Conservation (phyloP, 2,329 filamentous ascomycete species). For the Pestalotiopsis fici region DNA sequence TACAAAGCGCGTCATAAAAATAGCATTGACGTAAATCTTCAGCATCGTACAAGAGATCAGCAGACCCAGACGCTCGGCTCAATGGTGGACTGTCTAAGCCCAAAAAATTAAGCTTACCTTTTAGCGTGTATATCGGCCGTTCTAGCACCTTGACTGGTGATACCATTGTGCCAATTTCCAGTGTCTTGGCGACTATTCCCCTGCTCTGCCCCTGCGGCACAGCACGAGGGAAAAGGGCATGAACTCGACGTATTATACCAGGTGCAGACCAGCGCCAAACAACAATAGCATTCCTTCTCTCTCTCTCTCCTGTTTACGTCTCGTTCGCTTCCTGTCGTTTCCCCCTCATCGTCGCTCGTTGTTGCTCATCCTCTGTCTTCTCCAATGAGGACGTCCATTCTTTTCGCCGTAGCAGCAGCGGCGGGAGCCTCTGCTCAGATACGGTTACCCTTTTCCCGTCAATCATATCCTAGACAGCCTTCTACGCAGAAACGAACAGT, state of each 20-base stretch:
- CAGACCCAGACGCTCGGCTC: neutral
- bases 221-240: neutral
- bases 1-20: no score
- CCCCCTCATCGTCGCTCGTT: neutral
- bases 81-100: neutral
- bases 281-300: neutral
- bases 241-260: neutral
- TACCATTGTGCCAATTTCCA: neutral
- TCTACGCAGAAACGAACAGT: conserved; percentile 5
- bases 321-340: neutral
- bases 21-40: no score
- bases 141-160: neutral
- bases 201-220: neutral
- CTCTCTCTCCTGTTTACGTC: neutral
- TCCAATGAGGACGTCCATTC: conserved; percentile 15
- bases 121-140: neutral
- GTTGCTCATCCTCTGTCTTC: neutral
- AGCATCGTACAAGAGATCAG: neutral
- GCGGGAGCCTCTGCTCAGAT: conserved; percentile 8
- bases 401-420: conserved; percentile 1
- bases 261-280: neutral
- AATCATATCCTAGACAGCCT: neutral
- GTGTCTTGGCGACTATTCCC: neutral
- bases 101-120: neutral
- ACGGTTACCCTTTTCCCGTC: conserved; percentile 13